Conservation (phyloP, 2,329 filamentous ascomycete genomes). For the Pseudophaeomoniella oleicola region DNA sequence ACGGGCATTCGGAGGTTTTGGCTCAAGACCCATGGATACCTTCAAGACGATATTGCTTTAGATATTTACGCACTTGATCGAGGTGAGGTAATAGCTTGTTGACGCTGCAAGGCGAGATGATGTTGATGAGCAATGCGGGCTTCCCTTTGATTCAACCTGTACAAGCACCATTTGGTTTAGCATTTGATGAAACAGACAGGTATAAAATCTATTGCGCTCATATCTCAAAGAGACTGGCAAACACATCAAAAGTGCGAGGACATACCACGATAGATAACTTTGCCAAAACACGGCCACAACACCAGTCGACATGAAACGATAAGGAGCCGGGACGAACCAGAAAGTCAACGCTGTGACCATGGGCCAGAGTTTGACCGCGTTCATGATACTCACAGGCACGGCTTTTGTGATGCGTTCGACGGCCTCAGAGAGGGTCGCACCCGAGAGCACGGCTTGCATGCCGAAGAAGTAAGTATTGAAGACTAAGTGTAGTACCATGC, state of each 20-base stretch:
- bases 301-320: constrained; percentile 66
- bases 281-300: constrained; percentile 80
- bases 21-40: too few species aligned
- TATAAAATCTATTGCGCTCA: too few species aligned
- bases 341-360: constrained; percentile 76
- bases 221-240: too few species aligned
- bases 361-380: constrained; percentile 80
- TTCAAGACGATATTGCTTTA: too few species aligned
- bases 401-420: constrained; percentile 59
- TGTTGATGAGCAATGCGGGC: neutral
- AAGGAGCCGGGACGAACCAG: constrained; percentile 65
- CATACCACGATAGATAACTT: constrained; percentile 58
- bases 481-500: neutral
- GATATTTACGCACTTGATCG: neutral
- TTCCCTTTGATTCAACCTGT: neutral
- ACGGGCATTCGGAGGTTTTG: too few species aligned
- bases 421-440: constrained; percentile 48
- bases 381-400: constrained; percentile 61
- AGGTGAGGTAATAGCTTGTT: neutral
- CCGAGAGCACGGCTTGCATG: constrained; percentile 60
- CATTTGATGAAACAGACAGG: too few species aligned
- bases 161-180: too few species aligned
- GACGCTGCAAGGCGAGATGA: too few species aligned
- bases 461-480: constrained; percentile 79
- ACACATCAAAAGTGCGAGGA: too few species aligned